Evolutionary conservation across 1,284 basidiomycete species (phyloP), one percentile per base, ranked within the genome.

Genomic region (Inonotus obliquus): DNA sequence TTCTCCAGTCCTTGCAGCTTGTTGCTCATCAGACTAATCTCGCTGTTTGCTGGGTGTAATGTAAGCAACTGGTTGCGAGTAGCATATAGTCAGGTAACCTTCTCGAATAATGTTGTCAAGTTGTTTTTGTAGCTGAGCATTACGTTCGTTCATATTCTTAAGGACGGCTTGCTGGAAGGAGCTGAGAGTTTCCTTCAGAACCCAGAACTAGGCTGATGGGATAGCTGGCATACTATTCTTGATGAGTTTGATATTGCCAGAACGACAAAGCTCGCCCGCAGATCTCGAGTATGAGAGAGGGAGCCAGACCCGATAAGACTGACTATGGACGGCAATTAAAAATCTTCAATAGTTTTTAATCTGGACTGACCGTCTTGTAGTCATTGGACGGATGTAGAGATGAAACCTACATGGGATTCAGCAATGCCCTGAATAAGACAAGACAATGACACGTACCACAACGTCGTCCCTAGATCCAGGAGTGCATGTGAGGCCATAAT

Each of bases 211-310:
- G 17, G 9, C n/a, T 23, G 48, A 17, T 57, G 1, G 27, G 45
- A 32, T 25, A 48, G 10, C 44, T 57, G 41, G 67, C 76, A 67
- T 65, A 89, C 90, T 81, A 85, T 75, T 93, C 91, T 75, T 93
- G 91, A 65, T 91, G 88, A 53, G 85, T 81, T 69, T 93, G 91
- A 71, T 93, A 93, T 70, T 91, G 89, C 91, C 91, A 93, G 72
- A 93, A 93, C 7, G 89, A 88, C 62, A 92, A 81, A 4, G 89
- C 87, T 37, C 88, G 83, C 69, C 82, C 86, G 69, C 89, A 91
- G 49, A 92, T 90, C 69, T 92, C 91, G 52, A 92, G 73, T 57
- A 92, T 86, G 29, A 81, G 81, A 1, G 85, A 81, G 7, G 91
- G 90, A 29, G 79, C 83, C 51, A 92, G 70, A 1, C 91, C 91